Base-by-base conservation (phyloP, 176 grass and related monocot species). In the Luzula sylvatica region DNA sequence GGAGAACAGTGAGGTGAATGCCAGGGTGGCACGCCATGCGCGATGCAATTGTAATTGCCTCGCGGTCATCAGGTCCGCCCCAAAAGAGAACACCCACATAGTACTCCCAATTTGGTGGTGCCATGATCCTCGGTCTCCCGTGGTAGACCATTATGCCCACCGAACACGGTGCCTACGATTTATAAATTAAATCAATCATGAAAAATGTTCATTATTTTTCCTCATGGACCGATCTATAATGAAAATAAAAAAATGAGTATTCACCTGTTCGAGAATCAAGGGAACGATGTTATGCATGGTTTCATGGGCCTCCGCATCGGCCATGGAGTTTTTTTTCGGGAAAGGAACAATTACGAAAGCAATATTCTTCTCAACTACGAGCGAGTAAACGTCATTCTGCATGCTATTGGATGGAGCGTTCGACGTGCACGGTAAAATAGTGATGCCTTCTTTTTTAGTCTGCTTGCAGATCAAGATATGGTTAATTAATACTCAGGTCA, bases 1-100 rank as follows among this genome's bases (percentile, higher is more conserved):
- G 74, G 7, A 50, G 15, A 3, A 71, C 54, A 3, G 2, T 55
- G 22, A 58, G 20, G 26, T 15, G 7, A 9, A 71, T 41, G 4
- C n/a, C n/a, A 4, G 26, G 26, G 42, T 71, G 58, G 4, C 7
- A 20, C 11, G 42, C 20, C 56, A 78, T 71, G 20, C 50, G 74
- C 3, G 21, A 3, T 3, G 51, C 66, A 8, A 49, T 64, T 2
- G 74, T 42, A 18, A 78, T 44, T 2, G 42, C 74, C 52, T 78
- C 74, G 15, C 67, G 47, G 55, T 78, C 74, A 47, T 78, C 66
- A 4, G 58, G 30, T 3, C 74, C 74, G 13, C 74, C 74, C 67
- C 56, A 70, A 25, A 71, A 78, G 11, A 71, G 48, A 20, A 71
- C 67, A 1, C 29, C 40, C 9, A 78, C 21, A 50, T 7, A 11